A percentile compares a stretch with the other conserved stretches of the same genome.
Conservation (phyloP, 352 stramenopile genomes). For the Phytophthora nicotianae region DNA sequence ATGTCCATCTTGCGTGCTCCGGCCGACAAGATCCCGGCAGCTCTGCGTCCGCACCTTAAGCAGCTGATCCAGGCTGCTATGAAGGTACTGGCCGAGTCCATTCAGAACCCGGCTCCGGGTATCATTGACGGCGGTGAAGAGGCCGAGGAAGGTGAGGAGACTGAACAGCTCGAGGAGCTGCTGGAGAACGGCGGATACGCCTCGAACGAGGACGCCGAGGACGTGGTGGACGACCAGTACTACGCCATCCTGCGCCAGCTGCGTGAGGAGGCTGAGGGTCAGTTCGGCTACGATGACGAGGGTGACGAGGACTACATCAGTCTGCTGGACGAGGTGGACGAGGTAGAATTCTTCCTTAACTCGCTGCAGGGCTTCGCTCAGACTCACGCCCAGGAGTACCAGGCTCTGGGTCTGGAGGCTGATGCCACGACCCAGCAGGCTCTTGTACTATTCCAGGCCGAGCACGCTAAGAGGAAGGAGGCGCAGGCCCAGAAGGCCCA, state of each 20-base stretch:
- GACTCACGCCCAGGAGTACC: slow-evolving; percentile 56
- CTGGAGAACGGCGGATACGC: slow-evolving; percentile 93
- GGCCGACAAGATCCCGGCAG: slow-evolving; percentile 75
- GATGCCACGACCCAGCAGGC: slow-evolving; percentile 63
- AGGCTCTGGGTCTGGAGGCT: slow-evolving; percentile 63
- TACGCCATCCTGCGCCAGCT: slow-evolving; percentile 93
- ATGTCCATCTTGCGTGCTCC: slow-evolving; percentile 92
- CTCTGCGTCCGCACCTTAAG: slow-evolving; percentile 89
- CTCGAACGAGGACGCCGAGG: slow-evolving; percentile 89
- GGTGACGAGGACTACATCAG: slow-evolving; percentile 94
- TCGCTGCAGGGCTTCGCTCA: slow-evolving; percentile 84
- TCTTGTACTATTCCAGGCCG: slow-evolving; percentile 59
- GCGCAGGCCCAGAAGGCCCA: slow-evolving; percentile 31
- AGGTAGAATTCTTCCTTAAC: slow-evolving; percentile 91
- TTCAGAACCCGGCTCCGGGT: slow-evolving; percentile 61
- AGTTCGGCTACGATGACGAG: slow-evolving; percentile 81
- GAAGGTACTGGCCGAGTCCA: slow-evolving; percentile 84
- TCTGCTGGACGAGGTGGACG: slow-evolving; percentile 93
- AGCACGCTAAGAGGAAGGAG: slow-evolving; percentile 61
- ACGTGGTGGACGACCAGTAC: slow-evolving; percentile 94
- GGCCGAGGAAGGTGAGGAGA: slow-evolving; percentile 55
- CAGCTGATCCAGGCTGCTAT: slow-evolving; percentile 85
- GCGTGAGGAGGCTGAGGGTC: slow-evolving; percentile 86
- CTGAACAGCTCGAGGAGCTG: slow-evolving; percentile 81
- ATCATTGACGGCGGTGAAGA: slow-evolving; percentile 74